Percentiles rank a stretch among this genome's conserved stretches.
Conservation (phyloP, 2,329 filamentous ascomycete genomes). For the Hypoxylon sp. region DNA sequence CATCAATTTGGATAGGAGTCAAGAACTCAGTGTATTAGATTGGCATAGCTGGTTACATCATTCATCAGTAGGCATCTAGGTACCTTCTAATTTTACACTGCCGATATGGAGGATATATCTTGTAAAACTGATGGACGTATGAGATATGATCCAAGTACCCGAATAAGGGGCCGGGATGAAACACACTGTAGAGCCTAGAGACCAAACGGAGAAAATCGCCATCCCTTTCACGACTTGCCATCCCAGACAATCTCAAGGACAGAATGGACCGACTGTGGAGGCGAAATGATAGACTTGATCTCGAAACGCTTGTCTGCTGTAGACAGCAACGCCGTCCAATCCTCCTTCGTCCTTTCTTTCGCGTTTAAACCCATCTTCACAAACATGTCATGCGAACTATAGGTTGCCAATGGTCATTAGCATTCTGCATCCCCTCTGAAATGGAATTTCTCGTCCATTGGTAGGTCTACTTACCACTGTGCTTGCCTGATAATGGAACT, state of each 20-base stretch:
- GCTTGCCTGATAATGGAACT: not conserved
- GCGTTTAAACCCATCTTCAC: not conserved
- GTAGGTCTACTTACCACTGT: not conserved
- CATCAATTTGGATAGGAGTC: too few species aligned
- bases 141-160: too few species aligned
- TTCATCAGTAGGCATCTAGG: too few species aligned
- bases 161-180: too few species aligned
- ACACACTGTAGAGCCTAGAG: too few species aligned
- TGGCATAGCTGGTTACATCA: too few species aligned
- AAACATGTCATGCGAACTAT: not conserved
- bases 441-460: not conserved
- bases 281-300: not conserved
- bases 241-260: not conserved
- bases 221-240: not conserved
- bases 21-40: too few species aligned
- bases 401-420: not conserved
- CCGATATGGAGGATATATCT: too few species aligned
- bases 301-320: not conserved
- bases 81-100: too few species aligned
- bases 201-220: not conserved
- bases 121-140: too few species aligned
- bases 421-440: not conserved
- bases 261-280: not conserved
- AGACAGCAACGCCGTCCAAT: not conserved
- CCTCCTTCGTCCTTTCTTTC: conserved; percentile 1